Evolutionary conservation across 2,329 filamentous ascomycete species (phyloP).

Genomic region (Cladosporium sp.): DNA sequence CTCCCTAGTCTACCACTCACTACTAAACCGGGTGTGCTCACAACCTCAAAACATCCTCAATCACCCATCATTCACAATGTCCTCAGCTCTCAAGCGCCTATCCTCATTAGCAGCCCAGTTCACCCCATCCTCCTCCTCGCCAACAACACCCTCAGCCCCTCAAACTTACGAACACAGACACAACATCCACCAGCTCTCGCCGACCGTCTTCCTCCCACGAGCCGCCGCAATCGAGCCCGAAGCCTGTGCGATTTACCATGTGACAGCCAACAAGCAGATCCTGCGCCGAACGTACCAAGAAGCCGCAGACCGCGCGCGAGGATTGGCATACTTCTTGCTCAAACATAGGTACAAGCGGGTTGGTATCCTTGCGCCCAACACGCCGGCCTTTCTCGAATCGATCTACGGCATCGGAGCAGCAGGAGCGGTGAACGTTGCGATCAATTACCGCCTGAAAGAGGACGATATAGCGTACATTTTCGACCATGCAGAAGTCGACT

Average conservation of each 20-base stretch:
- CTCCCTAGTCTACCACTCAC: background rate
- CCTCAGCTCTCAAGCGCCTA: slow-evolving; percentile 59
- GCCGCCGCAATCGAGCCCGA: slow-evolving; percentile 85
- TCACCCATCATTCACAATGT: slow-evolving; percentile 50
- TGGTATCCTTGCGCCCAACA: slow-evolving; percentile 86
- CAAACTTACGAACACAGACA: slow-evolving; percentile 38
- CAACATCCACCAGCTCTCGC: slow-evolving; percentile 75
- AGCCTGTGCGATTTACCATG: slow-evolving; percentile 72
- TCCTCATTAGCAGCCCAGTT: slow-evolving; percentile 48
- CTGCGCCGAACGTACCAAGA: slow-evolving; percentile 75
- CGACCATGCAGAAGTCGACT: slow-evolving; percentile 77
- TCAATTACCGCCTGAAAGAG: slow-evolving; percentile 71
- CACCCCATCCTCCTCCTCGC: slow-evolving; percentile 31
- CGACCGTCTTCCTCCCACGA: slow-evolving; percentile 80
- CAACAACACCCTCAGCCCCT: slow-evolving; percentile 19
- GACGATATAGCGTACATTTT: slow-evolving; percentile 92
- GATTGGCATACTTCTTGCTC: slow-evolving; percentile 80
- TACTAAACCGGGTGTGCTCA: too few relatives aligned
- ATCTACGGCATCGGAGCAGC: slow-evolving; percentile 84
- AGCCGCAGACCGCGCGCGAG: slow-evolving; percentile 78
- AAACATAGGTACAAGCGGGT: slow-evolving; percentile 71
- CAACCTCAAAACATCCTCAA: background rate
- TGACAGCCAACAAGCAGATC: slow-evolving; percentile 70
- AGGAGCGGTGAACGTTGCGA: slow-evolving; percentile 66
- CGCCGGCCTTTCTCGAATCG: slow-evolving; percentile 85